Base-by-base conservation (phyloP, 768 basidiomycete genomes). In the Scleroderma bovista region DNA sequence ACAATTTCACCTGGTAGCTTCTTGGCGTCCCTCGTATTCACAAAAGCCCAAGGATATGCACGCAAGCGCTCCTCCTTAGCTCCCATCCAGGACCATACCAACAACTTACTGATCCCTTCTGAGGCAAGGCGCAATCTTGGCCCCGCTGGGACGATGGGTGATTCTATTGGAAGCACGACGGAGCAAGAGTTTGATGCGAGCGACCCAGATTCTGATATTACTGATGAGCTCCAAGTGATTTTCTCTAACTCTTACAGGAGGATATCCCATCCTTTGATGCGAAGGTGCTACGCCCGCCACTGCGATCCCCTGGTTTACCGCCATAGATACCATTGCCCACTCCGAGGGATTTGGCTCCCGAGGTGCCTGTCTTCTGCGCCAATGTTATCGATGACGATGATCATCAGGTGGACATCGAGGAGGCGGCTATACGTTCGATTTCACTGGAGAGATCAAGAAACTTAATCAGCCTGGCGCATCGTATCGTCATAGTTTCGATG, bases 201-300 rank as follows among this genome's bases (percentile, higher is more conserved):
- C 9, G 83, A 88, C 58, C 84, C 78, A 0, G 83, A 88, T 61
- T 86, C 83, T 2, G 87, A 92, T 57, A 86, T 90, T n/a, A 87
- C 89, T 1, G 78, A 86, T 38, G 89, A 91, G 63, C 62, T 91
- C 48, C 80, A 82, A 54, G 71, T 72, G 20, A 80, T 91, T 42
- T 63, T 91, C 22, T 72, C 72, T 0, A 60, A 69, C 63, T 57
- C 73, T 46, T 53, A 73, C 64, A 66, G 17, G 69, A 68, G 2
- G 76, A 80, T 38, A 77, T 73, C 4, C 51, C 69, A 58, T 69
- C 69, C 6, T 67, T 61, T 47, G 31, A 53, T 40, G 55, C n/a
- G 31, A 26, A 50, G n/a, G 6, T 34, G 7, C 26, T 23, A 2
- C 53, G 32, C 17, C 42, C 44, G 1, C 32, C 48, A 3, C 42